Evolutionary conservation across 495 filamentous ascomycete species (phyloP).

Genomic region (Penicillium herquei): DNA sequence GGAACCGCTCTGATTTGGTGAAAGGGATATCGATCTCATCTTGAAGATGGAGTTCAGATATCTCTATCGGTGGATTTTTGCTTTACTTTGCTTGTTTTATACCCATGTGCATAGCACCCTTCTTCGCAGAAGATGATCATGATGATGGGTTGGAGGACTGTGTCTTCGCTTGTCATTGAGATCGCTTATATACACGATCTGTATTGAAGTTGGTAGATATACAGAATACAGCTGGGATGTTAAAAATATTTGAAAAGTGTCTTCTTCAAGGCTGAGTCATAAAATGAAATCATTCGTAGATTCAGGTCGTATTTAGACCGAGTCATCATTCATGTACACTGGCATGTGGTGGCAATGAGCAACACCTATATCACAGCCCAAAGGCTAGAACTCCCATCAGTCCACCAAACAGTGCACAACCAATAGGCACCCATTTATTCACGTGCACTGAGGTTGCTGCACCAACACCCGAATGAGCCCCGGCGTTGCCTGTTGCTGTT

Average conservation of each 20-base stretch:
- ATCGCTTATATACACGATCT: conserved; percentile 7
- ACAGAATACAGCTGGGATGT: conserved; percentile 1
- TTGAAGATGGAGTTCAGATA: neutral
- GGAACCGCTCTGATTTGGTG: conserved; percentile 1
- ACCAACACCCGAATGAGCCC: neutral
- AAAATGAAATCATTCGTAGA: neutral
- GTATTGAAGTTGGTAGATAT: conserved; percentile 8
- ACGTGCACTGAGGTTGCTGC: neutral
- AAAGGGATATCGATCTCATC: neutral
- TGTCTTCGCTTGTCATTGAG: neutral
- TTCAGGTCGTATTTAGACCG: neutral
- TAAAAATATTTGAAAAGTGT: neutral
- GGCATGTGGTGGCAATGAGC: neutral
- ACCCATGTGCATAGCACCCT: conserved; percentile 9
- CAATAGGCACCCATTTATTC: neutral
- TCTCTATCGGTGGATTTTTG: neutral
- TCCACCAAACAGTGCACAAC: conserved; percentile 8
- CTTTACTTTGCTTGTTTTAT: conserved; percentile 10
- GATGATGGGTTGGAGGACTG: neutral
- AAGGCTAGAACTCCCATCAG: conserved; percentile 20
- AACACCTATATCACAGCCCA: conserved; percentile 12
- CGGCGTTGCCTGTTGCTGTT: neutral
- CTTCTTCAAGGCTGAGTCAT: too few species aligned
- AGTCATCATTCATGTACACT: neutral
- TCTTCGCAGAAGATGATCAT: conserved; percentile 4